Percentiles rank a stretch among this genome's conserved stretches.
phyloP scores from a whole-genome alignment of 2,329 filamentous ascomycete species.

The Pseudonectria foliicola region DNA sequence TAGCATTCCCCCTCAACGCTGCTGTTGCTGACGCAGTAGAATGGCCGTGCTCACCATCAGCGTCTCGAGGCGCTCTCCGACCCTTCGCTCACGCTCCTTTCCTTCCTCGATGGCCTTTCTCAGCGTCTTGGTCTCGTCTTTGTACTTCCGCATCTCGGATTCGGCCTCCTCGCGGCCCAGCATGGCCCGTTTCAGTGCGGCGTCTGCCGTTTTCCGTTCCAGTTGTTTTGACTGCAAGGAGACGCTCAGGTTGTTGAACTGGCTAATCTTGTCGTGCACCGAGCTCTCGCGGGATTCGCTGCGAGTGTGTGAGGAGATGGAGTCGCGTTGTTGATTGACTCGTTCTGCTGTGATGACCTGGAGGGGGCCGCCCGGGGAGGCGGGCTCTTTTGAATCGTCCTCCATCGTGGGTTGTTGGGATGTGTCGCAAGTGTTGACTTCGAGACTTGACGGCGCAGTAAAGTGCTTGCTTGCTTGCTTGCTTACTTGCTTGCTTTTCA shows the following conservation, averaged over 20 bases:
- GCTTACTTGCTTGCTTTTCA: too few species aligned
- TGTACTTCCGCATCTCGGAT: constrained; percentile 55
- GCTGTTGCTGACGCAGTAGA: too few species aligned
- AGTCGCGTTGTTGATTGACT: constrained; percentile 43
- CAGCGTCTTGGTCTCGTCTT: constrained; percentile 52
- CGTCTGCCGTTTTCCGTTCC: constrained; percentile 58
- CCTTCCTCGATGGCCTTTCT: constrained; percentile 57
- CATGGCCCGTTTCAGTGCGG: constrained; percentile 59
- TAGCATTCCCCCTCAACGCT: constrained; percentile 4
- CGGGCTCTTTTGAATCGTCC: constrained; percentile 38
- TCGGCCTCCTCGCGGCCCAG: constrained; percentile 66
- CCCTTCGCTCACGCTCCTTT: constrained; percentile 57
- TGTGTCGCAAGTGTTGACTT: constrained; percentile 10
- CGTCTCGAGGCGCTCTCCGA: constrained; percentile 59
- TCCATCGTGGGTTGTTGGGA: constrained; percentile 1
- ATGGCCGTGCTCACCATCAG: constrained; percentile 63
- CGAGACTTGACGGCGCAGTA: constrained; percentile 3
- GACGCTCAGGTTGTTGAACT: constrained; percentile 64
- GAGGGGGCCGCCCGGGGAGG: constrained; percentile 51
- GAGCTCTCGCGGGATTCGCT: constrained; percentile 47
- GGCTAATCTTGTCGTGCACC: constrained; percentile 61
- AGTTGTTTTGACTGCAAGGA: constrained; percentile 53
- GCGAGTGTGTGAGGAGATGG: constrained; percentile 29
- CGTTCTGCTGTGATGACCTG: constrained; percentile 58
- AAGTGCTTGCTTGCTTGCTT: constrained; percentile 5